Percentiles rank a stretch among this genome's conserved stretches.
phyloP scores from a whole-genome alignment of 768 basidiomycete species.

The Kockovaella imperatae region DNA sequence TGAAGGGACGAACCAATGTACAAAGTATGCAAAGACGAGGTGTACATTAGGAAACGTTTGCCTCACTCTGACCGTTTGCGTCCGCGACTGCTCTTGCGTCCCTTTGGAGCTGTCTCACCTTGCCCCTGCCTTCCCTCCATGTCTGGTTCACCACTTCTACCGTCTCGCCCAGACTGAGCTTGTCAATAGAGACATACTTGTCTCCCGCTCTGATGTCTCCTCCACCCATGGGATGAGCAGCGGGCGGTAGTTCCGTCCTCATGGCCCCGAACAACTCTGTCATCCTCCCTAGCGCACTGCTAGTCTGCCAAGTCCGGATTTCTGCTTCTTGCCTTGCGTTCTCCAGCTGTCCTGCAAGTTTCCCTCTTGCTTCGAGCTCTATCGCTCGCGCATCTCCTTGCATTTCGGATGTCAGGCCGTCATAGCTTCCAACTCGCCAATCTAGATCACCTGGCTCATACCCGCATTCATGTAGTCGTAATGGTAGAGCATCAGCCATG shows the following conservation, averaged over 20 bases:
- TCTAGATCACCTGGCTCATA: constrained; percentile 56
- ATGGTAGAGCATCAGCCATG: constrained; percentile 85
- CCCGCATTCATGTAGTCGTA: constrained; percentile 83
- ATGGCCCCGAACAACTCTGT: constrained; percentile 51
- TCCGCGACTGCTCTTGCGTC: not conserved
- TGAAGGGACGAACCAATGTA: too few species aligned
- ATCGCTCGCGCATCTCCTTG: constrained; percentile 10
- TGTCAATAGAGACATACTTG: constrained; percentile 59
- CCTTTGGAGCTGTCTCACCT: constrained; percentile 6
- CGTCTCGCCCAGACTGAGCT: constrained; percentile 62
- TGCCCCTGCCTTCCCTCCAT: constrained; percentile 52
- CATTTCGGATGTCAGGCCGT: constrained; percentile 27
- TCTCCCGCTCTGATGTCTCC: constrained; percentile 57
- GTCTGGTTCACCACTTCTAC: constrained; percentile 69
- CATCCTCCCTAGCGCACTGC: constrained; percentile 60
- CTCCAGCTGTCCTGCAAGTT: constrained; percentile 26
- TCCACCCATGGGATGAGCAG: constrained; percentile 60
- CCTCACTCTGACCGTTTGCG: not conserved
- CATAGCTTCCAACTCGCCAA: constrained; percentile 61
- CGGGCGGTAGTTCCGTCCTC: constrained; percentile 45
- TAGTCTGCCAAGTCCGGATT: constrained; percentile 55
- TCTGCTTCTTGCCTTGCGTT: constrained; percentile 24
- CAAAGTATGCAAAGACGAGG: too few species aligned
- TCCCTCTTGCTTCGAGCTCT: constrained; percentile 14
- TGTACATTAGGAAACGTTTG: too few species aligned